phyloP scores from a whole-genome alignment of 148 eudicot genomes.

The Persicaria maculosa region DNA sequence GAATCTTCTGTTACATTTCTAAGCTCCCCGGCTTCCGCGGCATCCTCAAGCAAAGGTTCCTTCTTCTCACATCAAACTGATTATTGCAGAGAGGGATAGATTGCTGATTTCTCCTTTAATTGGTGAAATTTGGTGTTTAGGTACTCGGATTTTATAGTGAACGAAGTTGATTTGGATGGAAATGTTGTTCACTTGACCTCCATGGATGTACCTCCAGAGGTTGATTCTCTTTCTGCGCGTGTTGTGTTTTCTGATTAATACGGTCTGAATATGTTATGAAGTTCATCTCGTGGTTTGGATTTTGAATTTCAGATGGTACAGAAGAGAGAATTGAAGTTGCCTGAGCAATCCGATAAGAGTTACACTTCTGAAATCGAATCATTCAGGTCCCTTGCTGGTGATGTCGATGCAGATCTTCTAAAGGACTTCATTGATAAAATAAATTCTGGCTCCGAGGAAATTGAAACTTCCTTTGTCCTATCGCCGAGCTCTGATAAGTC shows the following conservation, averaged over 20 bases:
- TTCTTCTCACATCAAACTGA: not conserved
- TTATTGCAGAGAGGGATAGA: not conserved
- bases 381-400: slow-evolving; percentile 67
- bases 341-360: slow-evolving; percentile 43
- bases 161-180: slow-evolving; percentile 90
- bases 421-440: slow-evolving; percentile 53
- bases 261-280: not conserved
- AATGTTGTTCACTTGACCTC: slow-evolving; percentile 81
- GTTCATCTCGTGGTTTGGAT: not conserved
- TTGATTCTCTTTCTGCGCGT: slow-evolving; percentile 11
- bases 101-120: not conserved
- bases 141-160: slow-evolving; percentile 93
- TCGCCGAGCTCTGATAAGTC: slow-evolving; percentile 79
- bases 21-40: slow-evolving; percentile 85
- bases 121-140: slow-evolving; percentile 23
- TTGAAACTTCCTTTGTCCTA: slow-evolving; percentile 49
- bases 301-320: slow-evolving; percentile 39
- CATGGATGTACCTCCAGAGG: slow-evolving; percentile 62
- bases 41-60: slow-evolving; percentile 81
- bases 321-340: slow-evolving; percentile 40
- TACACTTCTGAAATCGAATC: slow-evolving; percentile 54
- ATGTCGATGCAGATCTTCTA: slow-evolving; percentile 53
- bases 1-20: slow-evolving; percentile 77
- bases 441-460: slow-evolving; percentile 38
- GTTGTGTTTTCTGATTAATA: not conserved